A percentile compares a stretch with the other conserved stretches of the same genome.
phyloP scores from a whole-genome alignment of 345 rosid genomes.

The Zanthoxylum bungeanum region DNA sequence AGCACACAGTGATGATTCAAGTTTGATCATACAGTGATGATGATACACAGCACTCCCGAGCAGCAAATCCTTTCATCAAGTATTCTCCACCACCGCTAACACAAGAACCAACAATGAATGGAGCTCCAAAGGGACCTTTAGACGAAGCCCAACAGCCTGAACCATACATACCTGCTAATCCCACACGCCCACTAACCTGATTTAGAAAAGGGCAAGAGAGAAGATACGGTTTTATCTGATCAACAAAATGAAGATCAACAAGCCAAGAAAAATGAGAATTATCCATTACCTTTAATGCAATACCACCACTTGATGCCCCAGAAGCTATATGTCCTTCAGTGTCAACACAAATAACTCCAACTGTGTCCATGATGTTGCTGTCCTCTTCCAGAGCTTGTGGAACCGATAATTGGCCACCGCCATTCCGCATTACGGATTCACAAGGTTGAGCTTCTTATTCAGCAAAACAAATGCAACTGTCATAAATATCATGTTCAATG shows the following conservation, averaged over 20 bases:
- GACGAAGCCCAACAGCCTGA: conserved; percentile 97
- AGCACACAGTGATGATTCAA: conserved; percentile 1
- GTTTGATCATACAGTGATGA: conserved; percentile 52
- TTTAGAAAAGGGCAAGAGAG: not conserved
- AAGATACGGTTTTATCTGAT: not conserved
- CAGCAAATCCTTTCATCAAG: conserved; percentile 92
- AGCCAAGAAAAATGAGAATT: too few species aligned
- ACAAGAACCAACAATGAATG: conserved; percentile 76
- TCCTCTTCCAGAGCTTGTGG: conserved; percentile 41
- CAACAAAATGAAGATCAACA: not conserved
- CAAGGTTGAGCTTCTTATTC: conserved; percentile 23
- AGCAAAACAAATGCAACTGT: conserved; percentile 14
- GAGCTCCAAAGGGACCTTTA: conserved; percentile 64
- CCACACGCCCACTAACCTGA: conserved; percentile 92
- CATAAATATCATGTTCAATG: conserved; percentile 1
- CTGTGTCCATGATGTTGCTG: conserved; percentile 67
- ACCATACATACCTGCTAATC: conserved; percentile 89
- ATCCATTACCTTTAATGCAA: conserved; percentile 74
- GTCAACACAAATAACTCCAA: conserved; percentile 92
- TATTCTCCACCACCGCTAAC: conserved; percentile 90
- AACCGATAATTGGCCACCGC: conserved; percentile 12
- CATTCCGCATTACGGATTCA: conserved; percentile 11
- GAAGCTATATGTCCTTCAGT: conserved; percentile 74
- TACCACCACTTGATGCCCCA: conserved; percentile 96
- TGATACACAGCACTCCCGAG: conserved; percentile 82